Evolutionary conservation across 176 grass and related monocot species (phyloP).

Genomic region (Musa acuminata): DNA sequence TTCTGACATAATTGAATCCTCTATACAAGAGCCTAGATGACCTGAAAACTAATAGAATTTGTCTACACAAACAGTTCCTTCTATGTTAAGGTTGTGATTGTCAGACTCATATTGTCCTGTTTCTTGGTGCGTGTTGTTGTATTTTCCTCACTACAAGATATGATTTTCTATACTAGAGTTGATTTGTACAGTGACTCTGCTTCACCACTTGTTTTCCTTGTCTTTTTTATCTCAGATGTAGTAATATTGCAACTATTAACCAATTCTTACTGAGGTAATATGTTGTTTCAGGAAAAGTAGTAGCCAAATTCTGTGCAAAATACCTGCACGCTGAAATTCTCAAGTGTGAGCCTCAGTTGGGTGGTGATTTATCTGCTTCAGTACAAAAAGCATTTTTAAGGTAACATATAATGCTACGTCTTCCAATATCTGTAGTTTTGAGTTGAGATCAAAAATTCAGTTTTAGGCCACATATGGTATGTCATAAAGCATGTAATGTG

Average conservation of each 20-base stretch:
- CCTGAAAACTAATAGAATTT: no score
- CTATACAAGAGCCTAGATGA: no score
- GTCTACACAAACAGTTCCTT: no score
- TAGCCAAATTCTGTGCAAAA: conserved; percentile 95
- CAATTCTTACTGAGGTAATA: neutral
- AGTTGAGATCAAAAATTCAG: neutral
- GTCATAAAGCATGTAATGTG: no score
- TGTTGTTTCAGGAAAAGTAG: conserved; percentile 70
- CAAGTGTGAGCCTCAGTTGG: conserved; percentile 49
- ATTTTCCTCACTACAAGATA: no score
- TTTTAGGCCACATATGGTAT: no score
- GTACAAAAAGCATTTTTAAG: conserved; percentile 74
- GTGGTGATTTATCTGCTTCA: conserved; percentile 61
- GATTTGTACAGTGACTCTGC: neutral
- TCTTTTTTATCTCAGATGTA: neutral
- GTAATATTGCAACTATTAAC: no score
- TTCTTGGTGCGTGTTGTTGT: no score
- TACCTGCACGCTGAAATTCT: conserved; percentile 71
- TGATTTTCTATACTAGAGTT: no score
- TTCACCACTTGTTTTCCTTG: neutral
- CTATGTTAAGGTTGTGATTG: no score
- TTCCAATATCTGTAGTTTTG: neutral
- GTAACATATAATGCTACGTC: conserved; percentile 21
- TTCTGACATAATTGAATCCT: no score
- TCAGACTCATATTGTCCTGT: no score